Evolutionary conservation across 1,284 basidiomycete genomes (phyloP).

Genomic region (Mycena sp.): DNA sequence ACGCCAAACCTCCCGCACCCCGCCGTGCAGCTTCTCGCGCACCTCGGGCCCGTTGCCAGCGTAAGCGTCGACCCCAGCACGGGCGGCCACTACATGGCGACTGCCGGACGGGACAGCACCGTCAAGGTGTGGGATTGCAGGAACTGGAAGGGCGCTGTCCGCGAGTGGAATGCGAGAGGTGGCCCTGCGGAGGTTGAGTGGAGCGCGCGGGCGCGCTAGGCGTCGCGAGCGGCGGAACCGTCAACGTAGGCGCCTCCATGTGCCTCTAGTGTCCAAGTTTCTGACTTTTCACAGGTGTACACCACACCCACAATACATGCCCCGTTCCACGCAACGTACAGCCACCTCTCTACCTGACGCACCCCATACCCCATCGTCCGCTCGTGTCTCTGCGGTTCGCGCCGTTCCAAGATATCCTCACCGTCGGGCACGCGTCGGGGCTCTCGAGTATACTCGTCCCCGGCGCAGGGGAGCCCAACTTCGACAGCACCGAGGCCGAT

Average conservation of each 20-base stretch:
- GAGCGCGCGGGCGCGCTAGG: conserved; percentile 85
- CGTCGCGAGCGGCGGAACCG: conserved; percentile 81
- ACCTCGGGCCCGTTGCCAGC: conserved; percentile 87
- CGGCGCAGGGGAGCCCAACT: conserved; percentile 94
- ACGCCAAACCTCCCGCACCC: conserved; percentile 94
- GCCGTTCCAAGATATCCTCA: conserved; percentile 94
- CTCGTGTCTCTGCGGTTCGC: conserved; percentile 81
- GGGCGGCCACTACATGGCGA: conserved; percentile 92
- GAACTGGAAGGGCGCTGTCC: conserved; percentile 90
- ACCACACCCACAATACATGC: conserved; percentile 72
- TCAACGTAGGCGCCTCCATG: conserved; percentile 69
- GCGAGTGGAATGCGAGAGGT: conserved; percentile 82
- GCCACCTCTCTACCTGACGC: conserved; percentile 88
- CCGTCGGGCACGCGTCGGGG: conserved; percentile 78
- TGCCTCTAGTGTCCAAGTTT: conserved; percentile 6
- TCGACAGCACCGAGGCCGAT: conserved; percentile 93
- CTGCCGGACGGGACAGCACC: conserved; percentile 86
- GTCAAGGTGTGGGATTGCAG: conserved; percentile 98
- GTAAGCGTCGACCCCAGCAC: conserved; percentile 87
- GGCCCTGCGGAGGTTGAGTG: conserved; percentile 73
- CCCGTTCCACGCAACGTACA: conserved; percentile 57
- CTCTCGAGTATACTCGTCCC: conserved; percentile 91
- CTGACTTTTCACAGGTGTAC: conserved; percentile 62
- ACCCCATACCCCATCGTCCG: conserved; percentile 77
- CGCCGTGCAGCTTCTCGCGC: conserved; percentile 91